phyloP scores from a whole-genome alignment of 1,284 basidiomycete genomes.

The Psilocybe mexicana region DNA sequence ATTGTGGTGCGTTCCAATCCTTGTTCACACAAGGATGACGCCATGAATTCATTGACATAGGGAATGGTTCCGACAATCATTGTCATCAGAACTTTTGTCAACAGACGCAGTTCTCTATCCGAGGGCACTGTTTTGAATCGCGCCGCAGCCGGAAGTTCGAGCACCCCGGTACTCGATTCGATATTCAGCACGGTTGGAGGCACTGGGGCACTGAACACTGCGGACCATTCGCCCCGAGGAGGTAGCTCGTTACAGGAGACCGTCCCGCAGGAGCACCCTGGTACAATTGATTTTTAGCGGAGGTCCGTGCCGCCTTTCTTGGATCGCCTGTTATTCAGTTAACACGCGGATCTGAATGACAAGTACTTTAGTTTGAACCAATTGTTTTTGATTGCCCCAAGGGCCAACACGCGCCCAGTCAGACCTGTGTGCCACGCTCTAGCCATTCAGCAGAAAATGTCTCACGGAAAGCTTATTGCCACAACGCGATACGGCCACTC shows the following conservation, averaged over 20 bases:
- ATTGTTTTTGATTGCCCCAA: background rate
- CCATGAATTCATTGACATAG: slow-evolving; percentile 6
- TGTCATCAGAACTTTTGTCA: slow-evolving; percentile 10
- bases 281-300: background rate
- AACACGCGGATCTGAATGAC: slow-evolving; percentile 1
- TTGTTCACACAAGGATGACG: background rate
- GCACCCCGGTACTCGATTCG: slow-evolving; percentile 24
- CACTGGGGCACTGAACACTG: slow-evolving; percentile 10
- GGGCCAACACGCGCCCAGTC: background rate
- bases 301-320: background rate
- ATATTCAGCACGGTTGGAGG: slow-evolving; percentile 19
- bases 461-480: slow-evolving; percentile 3
- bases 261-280: slow-evolving; percentile 3
- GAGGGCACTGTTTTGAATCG: background rate
- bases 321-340: background rate
- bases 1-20: slow-evolving; percentile 21
- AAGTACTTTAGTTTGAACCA: background rate
- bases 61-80: slow-evolving; percentile 27
- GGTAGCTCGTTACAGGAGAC: slow-evolving; percentile 1
- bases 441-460: background rate
- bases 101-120: background rate
- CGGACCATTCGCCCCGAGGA: slow-evolving; percentile 6
- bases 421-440: background rate
- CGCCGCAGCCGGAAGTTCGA: slow-evolving; percentile 10
- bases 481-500: background rate